Evolutionary conservation across 129 eudicot species (phyloP).

Genomic region (Calendula officinalis): DNA sequence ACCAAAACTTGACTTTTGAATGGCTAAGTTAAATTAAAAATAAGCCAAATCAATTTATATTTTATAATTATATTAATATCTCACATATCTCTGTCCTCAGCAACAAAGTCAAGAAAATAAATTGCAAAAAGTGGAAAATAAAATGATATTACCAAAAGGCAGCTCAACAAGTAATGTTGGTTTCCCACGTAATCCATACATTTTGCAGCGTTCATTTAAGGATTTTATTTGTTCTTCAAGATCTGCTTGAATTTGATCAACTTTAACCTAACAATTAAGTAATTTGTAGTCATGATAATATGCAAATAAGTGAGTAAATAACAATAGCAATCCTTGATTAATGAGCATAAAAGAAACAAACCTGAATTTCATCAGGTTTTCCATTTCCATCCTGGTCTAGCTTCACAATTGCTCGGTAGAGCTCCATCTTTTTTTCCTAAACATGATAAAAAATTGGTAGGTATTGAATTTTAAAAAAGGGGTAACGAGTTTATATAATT

Average conservation of each 20-base stretch:
- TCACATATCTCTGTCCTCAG: not conserved
- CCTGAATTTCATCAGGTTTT: constrained; percentile 61
- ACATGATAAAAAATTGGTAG: not conserved
- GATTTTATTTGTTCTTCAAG: constrained; percentile 78
- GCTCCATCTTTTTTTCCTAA: constrained; percentile 93
- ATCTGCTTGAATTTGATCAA: constrained; percentile 59
- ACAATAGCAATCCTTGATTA: constrained; percentile 2
- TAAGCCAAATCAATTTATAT: not conserved
- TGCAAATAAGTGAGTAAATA: not conserved
- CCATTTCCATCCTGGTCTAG: constrained; percentile 66
- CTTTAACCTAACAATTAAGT: constrained; percentile 44
- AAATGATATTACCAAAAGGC: constrained; percentile 67
- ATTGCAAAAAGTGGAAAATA: not conserved
- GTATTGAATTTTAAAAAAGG: too few relatives aligned
- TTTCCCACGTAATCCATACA: constrained; percentile 80
- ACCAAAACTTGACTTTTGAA: not conserved
- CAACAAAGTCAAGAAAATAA: not conserved
- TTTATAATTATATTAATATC: not conserved
- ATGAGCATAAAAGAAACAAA: constrained; percentile 40
- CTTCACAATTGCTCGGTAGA: constrained; percentile 75
- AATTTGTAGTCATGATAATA: not conserved
- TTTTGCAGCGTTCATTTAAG: constrained; percentile 86
- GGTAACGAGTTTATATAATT: too few relatives aligned
- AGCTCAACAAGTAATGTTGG: constrained; percentile 79
- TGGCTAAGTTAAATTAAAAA: too few relatives aligned